Percentiles rank a stretch among this genome's conserved stretches.
These are phyloP conservation scores for Eudorina sp. DNA, from an alignment of 139 green algal genomes.

Conservation along the genomic window DNA sequence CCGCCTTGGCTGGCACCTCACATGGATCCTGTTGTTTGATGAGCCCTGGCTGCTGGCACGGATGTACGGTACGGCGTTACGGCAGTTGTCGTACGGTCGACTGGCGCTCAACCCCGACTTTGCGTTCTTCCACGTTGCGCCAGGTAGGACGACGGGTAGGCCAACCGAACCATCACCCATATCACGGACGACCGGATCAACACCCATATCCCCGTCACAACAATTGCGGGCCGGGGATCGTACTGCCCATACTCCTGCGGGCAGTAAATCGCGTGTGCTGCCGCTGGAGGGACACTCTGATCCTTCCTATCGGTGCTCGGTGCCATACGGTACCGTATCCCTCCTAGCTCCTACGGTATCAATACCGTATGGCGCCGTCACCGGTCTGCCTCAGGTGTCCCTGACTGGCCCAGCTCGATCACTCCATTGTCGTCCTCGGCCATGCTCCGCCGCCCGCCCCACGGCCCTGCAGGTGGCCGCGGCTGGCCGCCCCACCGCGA, in stretches of 20 bases:
- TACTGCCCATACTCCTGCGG: too few relatives aligned
- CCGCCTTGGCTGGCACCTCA: not conserved
- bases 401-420: not conserved
- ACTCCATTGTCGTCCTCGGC: too few relatives aligned
- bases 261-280: too few relatives aligned
- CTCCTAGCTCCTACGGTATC: too few relatives aligned
- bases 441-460: too few relatives aligned
- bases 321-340: too few relatives aligned
- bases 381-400: not conserved
- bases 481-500: conserved; percentile 16
- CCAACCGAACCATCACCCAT: not conserved
- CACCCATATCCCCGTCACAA: too few relatives aligned
- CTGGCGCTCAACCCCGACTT: conserved; percentile 5
- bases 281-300: too few relatives aligned
- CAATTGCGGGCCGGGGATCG: too few relatives aligned
- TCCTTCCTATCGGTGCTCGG: too few relatives aligned
- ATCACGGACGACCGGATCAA: too few relatives aligned
- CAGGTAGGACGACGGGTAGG: not conserved
- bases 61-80: not conserved
- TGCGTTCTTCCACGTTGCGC: not conserved
- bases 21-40: conserved; percentile 4
- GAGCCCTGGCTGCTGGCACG: conserved; percentile 9
- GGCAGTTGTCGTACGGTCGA: not conserved
- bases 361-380: too few relatives aligned
- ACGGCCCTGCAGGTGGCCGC: not conserved